These are phyloP conservation scores for Fusarium chaquense DNA, from an alignment of 2,329 filamentous ascomycete species.

Conservation along the genomic window DNA sequence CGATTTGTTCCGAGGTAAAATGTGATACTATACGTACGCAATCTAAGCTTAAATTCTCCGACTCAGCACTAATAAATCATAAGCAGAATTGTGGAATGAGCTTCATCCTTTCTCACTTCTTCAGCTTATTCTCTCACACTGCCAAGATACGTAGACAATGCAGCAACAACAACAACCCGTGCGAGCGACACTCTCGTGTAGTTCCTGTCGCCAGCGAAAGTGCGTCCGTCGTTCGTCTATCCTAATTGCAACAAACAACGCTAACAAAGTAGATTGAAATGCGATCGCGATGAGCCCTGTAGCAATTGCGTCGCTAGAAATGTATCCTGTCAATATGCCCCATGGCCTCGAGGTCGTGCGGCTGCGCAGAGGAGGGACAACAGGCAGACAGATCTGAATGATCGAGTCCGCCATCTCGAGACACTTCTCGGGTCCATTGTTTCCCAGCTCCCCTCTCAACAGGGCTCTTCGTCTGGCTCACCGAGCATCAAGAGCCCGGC, in stretches of 20 bases:
- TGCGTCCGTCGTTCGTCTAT: background rate
- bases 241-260: background rate
- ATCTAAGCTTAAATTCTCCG: conserved; percentile 28
- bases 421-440: conserved; percentile 36
- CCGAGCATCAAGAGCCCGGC: conserved; percentile 2
- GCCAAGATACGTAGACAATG: background rate
- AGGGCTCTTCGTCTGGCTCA: background rate
- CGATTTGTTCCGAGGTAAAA: background rate
- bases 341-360: conserved; percentile 22
- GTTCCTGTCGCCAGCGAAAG: conserved; percentile 28
- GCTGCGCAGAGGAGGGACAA: conserved; percentile 9
- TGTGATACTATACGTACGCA: background rate
- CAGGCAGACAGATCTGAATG: conserved; percentile 26
- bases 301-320: conserved; percentile 37
- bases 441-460: conserved; percentile 19
- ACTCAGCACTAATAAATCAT: background rate
- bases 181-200: conserved; percentile 24
- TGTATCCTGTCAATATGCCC: conserved; percentile 30
- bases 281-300: conserved; percentile 39
- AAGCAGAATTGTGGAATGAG: background rate
- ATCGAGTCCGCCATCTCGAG: conserved; percentile 33
- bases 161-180: conserved; percentile 7
- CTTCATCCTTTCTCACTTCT: background rate
- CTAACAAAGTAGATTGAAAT: conserved; percentile 28
- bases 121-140: background rate